Percentiles rank a stretch among this genome's conserved stretches.
Conservation (phyloP, 2,329 filamentous ascomycete species). For the Camptophora hylomeconis region DNA sequence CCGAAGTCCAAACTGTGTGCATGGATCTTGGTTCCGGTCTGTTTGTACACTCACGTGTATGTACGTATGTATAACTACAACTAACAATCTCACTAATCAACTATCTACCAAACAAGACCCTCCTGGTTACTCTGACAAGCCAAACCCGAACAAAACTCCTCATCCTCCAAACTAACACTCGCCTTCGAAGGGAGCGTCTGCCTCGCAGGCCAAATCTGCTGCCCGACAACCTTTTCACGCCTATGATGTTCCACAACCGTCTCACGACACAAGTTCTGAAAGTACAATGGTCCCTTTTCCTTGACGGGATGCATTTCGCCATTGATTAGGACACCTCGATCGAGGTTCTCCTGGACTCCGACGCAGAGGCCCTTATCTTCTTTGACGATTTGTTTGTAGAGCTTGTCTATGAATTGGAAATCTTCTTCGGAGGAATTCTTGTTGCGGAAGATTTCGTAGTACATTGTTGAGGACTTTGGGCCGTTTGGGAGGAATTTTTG, state of each 20-base stretch:
- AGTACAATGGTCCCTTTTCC: slow-evolving; percentile 47
- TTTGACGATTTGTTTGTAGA: slow-evolving; percentile 51
- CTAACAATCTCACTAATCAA: too few relatives aligned
- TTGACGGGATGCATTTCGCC: slow-evolving; percentile 49
- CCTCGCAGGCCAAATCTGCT: slow-evolving; percentile 39
- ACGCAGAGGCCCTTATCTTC: slow-evolving; percentile 53
- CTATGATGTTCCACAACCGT: slow-evolving; percentile 35
- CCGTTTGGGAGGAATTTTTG: slow-evolving; percentile 47
- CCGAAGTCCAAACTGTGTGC: too few relatives aligned
- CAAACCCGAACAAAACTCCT: slow-evolving; percentile 10
- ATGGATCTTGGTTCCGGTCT: too few relatives aligned
- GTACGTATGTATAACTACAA: too few relatives aligned
- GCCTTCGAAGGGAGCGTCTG: slow-evolving; percentile 10
- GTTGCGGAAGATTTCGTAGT: slow-evolving; percentile 52
- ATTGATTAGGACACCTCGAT: slow-evolving; percentile 48
- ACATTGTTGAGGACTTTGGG: slow-evolving; percentile 40
- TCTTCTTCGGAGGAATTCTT: slow-evolving; percentile 45
- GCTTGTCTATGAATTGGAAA: slow-evolving; percentile 44
- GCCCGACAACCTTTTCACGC: slow-evolving; percentile 31
- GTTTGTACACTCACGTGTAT: too few relatives aligned
- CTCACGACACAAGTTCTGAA: slow-evolving; percentile 40
- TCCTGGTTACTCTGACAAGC: slow-evolving; percentile 7
- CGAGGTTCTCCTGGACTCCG: slow-evolving; percentile 47
- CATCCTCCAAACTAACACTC: slow-evolving; percentile 11
- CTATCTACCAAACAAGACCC: slow-evolving; percentile 8